These are phyloP conservation scores for Hemileia vastatrix DNA, from an alignment of 1,284 basidiomycete species.

Conservation along the genomic window DNA sequence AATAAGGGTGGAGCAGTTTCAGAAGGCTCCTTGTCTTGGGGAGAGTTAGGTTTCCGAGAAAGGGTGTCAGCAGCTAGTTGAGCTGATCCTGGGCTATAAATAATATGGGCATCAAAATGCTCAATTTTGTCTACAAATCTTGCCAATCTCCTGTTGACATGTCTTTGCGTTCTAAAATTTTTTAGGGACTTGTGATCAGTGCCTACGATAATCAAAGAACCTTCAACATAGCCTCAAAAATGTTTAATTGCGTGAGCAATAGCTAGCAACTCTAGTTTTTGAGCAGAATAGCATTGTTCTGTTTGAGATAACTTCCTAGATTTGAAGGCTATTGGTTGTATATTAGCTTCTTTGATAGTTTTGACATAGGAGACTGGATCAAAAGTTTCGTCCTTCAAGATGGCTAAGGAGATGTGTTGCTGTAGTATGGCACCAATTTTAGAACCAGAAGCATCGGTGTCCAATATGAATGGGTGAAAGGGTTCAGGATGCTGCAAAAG, in stretches of 20 bases:
- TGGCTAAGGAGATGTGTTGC: neutral
- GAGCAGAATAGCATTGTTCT: neutral
- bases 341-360: neutral
- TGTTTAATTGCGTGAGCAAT: slow-evolving; percentile 6
- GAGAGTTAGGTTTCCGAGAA: slow-evolving; percentile 1
- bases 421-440: slow-evolving; percentile 10
- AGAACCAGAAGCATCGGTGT: neutral
- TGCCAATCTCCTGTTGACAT: neutral
- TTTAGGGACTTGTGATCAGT: slow-evolving; percentile 5
- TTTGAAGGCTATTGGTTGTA: slow-evolving; percentile 1
- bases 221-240: neutral
- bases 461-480: neutral
- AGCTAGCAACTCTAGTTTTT: slow-evolving; percentile 6
- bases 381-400: neutral
- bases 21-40: neutral
- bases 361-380: neutral
- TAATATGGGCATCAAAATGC: neutral
- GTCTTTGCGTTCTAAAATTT: slow-evolving; percentile 3
- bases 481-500: slow-evolving; percentile 7
- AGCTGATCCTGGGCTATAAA: slow-evolving; percentile 5
- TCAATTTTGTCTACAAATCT: slow-evolving; percentile 6
- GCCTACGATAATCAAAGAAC: neutral
- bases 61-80: slow-evolving; percentile 4
- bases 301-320: slow-evolving; percentile 7
- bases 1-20: neutral